Percentiles rank a stretch among this genome's conserved stretches.
phyloP scores from a whole-genome alignment of 805 yeast species.

The Candida suzukii region DNA sequence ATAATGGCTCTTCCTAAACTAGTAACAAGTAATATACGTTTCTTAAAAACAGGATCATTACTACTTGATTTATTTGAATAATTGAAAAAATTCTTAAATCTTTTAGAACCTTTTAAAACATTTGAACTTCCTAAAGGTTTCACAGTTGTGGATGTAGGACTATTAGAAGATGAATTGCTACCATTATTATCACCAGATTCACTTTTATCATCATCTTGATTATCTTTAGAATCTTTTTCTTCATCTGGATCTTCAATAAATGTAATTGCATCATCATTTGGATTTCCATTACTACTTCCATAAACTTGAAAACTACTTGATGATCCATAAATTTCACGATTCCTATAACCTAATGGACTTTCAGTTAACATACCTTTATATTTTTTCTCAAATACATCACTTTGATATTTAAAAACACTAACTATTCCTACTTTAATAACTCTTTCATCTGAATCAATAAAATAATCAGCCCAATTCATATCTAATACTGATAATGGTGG shows the following conservation, averaged over 20 bases:
- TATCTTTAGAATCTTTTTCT: slow-evolving; percentile 10
- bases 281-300: slow-evolving; percentile 1
- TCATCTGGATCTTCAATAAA: slow-evolving; percentile 14
- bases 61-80: slow-evolving; percentile 4
- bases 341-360: slow-evolving; percentile 47
- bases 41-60: slow-evolving; percentile 23
- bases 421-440: slow-evolving; percentile 52
- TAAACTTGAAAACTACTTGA: neutral
- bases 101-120: slow-evolving; percentile 2
- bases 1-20: slow-evolving; percentile 57
- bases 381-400: slow-evolving; percentile 49
- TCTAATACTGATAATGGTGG: slow-evolving; percentile 48
- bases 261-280: slow-evolving; percentile 20
- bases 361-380: slow-evolving; percentile 51
- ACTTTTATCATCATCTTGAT: slow-evolving; percentile 4
- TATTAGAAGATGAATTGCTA: slow-evolving; percentile 8
- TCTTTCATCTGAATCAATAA: slow-evolving; percentile 53
- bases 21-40: slow-evolving; percentile 52
- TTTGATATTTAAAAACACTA: slow-evolving; percentile 34
- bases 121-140: no score
- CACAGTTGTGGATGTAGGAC: slow-evolving; percentile 3
- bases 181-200: neutral
- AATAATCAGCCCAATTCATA: slow-evolving; percentile 48
- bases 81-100: slow-evolving; percentile 23
- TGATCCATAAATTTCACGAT: slow-evolving; percentile 22